These are phyloP conservation scores for Teratosphaeria destructans DNA, from an alignment of 2,329 filamentous ascomycete genomes.

Conservation along the genomic window DNA sequence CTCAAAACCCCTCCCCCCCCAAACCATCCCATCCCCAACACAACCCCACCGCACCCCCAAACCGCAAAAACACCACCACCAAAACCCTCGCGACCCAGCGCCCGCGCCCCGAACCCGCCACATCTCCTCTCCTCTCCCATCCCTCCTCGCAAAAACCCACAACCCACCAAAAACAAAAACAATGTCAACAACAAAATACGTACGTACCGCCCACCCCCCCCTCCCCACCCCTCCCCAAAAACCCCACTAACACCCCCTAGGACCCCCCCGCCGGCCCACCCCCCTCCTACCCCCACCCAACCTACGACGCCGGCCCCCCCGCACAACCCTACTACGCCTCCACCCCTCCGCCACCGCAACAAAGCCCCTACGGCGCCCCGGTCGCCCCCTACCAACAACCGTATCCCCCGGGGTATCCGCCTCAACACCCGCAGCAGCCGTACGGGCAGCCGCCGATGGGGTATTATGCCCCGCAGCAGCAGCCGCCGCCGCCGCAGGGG, in stretches of 20 bases:
- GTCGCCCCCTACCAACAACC: background rate
- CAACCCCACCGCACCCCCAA: background rate
- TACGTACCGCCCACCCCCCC: background rate
- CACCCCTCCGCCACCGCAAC: background rate
- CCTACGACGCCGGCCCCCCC: constrained; percentile 1
- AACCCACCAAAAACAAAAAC: no score
- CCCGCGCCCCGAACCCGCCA: background rate
- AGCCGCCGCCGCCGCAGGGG: constrained; percentile 25
- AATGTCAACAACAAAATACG: background rate
- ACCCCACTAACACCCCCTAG: background rate
- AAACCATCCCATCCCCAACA: background rate
- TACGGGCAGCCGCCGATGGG: constrained; percentile 22
- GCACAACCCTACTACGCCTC: background rate
- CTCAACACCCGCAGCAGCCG: background rate
- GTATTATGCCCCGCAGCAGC: constrained; percentile 20
- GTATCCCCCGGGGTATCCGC: background rate
- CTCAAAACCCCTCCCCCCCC: background rate
- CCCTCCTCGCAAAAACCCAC: no score
- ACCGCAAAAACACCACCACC: background rate
- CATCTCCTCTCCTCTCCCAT: background rate
- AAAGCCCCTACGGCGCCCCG: background rate
- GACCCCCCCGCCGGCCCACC: constrained; percentile 1
- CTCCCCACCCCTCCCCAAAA: background rate
- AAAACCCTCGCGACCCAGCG: background rate
- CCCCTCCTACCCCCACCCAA: background rate